Conservation (phyloP, 805 yeast species). For the Saccharomycopsis lassenensis region DNA sequence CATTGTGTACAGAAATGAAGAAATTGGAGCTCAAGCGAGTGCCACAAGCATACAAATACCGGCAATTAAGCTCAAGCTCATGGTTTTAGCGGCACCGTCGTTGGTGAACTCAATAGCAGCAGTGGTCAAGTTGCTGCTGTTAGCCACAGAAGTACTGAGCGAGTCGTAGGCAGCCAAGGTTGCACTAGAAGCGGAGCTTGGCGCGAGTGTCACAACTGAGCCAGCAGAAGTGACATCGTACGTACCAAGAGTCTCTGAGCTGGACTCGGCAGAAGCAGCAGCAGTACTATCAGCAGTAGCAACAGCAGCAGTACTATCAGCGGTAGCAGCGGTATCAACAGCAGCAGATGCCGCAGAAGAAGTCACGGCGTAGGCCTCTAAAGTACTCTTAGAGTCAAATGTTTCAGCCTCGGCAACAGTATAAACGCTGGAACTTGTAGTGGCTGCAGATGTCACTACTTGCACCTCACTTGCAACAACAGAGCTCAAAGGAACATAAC, state of each 20-base stretch:
- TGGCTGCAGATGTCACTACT: conserved; percentile 1
- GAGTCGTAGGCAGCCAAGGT: conserved; percentile 12
- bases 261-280: conserved; percentile 1
- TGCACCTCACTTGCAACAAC: conserved; percentile 1
- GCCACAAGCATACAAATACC: not conserved
- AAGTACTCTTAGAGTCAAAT: not conserved
- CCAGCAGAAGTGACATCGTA: not conserved
- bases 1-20: not conserved
- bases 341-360: conserved; percentile 7
- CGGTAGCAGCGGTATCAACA: conserved; percentile 10
- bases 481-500: not conserved
- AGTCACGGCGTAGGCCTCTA: not conserved
- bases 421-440: not conserved
- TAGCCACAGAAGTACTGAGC: conserved; percentile 13
- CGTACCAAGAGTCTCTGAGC: conserved; percentile 3
- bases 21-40: not conserved
- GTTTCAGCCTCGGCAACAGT: not conserved
- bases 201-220: conserved; percentile 2
- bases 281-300: conserved; percentile 5
- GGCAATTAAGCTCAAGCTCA: not conserved
- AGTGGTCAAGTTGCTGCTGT: too few relatives aligned
- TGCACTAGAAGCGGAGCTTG: conserved; percentile 13
- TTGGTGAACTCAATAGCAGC: conserved; percentile 18
- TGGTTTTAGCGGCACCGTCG: conserved; percentile 14
- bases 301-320: conserved; percentile 10